A percentile compares a stretch with the other conserved stretches of the same genome.
phyloP scores from a whole-genome alignment of 495 filamentous ascomycete species.

The Hapsidospora chrysogenum region DNA sequence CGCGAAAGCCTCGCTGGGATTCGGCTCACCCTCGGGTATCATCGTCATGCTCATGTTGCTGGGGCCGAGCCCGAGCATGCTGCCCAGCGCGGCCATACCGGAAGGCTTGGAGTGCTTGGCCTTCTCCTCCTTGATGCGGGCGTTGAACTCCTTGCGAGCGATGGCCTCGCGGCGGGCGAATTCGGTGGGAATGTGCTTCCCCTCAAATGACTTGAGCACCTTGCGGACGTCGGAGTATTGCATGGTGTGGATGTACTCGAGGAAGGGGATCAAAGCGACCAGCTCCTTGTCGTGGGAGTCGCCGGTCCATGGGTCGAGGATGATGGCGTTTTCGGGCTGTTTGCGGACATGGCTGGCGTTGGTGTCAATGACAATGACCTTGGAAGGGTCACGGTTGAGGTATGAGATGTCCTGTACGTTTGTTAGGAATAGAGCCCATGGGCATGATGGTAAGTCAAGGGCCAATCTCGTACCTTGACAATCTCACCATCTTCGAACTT shows the following conservation, averaged over 20 bases:
- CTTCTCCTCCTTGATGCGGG: slow-evolving; percentile 54
- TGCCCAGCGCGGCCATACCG: slow-evolving; percentile 45
- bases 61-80: slow-evolving; percentile 59
- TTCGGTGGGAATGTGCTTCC: slow-evolving; percentile 69
- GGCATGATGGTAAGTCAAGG: slow-evolving; percentile 2
- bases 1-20: slow-evolving; percentile 51
- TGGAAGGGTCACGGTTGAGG: slow-evolving; percentile 86
- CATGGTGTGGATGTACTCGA: slow-evolving; percentile 95
- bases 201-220: slow-evolving; percentile 75
- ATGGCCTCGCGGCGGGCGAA: slow-evolving; percentile 79
- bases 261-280: slow-evolving; percentile 79
- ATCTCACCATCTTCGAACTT: slow-evolving; percentile 90
- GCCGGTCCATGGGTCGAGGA: slow-evolving; percentile 80
- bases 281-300: slow-evolving; percentile 67
- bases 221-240: slow-evolving; percentile 67
- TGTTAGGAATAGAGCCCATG: slow-evolving; percentile 3
- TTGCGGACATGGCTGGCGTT: slow-evolving; percentile 58
- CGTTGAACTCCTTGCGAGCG: slow-evolving; percentile 62
- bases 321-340: slow-evolving; percentile 88
- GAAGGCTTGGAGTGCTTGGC: slow-evolving; percentile 33
- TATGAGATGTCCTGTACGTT: slow-evolving; percentile 84
- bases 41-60: slow-evolving; percentile 32
- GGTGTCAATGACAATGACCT: slow-evolving; percentile 86
- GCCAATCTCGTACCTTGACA: slow-evolving; percentile 54
- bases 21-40: slow-evolving; percentile 48